Evolutionary conservation across 176 grass and related monocot genomes (phyloP).

Genomic region (Triticum dicoccoides): DNA sequence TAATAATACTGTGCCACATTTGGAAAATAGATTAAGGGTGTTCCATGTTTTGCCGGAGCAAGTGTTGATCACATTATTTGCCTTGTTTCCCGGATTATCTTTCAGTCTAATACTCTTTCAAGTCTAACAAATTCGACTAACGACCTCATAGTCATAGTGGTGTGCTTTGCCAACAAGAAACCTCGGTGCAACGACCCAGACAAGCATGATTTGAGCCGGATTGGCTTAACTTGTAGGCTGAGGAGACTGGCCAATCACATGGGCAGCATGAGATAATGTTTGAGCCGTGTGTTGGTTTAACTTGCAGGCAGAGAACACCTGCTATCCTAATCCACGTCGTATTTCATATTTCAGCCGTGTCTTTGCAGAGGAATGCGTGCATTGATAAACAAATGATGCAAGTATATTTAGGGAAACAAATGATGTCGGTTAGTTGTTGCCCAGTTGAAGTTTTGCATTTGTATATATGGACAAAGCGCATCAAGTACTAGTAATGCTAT

Average conservation of each 20-base stretch:
- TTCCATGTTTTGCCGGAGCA: neutral
- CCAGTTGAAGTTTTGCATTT: neutral
- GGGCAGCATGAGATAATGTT: neutral
- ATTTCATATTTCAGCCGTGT: neutral
- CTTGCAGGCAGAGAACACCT: neutral
- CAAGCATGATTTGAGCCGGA: neutral
- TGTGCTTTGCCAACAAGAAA: conserved; percentile 23
- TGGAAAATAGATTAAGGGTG: neutral
- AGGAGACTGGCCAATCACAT: conserved; percentile 11
- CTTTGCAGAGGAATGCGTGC: neutral
- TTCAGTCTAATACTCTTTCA: neutral
- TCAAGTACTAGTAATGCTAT: neutral
- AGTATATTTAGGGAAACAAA: neutral
- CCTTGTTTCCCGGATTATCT: neutral
- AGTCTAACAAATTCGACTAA: neutral
- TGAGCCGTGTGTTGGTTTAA: neutral
- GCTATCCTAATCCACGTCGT: neutral
- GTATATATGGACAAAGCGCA: neutral
- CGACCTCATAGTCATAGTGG: neutral
- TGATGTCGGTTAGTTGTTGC: neutral
- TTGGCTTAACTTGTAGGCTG: neutral
- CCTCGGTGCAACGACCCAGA: neutral
- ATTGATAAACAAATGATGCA: neutral
- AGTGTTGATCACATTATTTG: neutral
- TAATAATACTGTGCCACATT: neutral